Conservation (phyloP, 306 rosid genomes). For the Trifolium pratense region DNA sequence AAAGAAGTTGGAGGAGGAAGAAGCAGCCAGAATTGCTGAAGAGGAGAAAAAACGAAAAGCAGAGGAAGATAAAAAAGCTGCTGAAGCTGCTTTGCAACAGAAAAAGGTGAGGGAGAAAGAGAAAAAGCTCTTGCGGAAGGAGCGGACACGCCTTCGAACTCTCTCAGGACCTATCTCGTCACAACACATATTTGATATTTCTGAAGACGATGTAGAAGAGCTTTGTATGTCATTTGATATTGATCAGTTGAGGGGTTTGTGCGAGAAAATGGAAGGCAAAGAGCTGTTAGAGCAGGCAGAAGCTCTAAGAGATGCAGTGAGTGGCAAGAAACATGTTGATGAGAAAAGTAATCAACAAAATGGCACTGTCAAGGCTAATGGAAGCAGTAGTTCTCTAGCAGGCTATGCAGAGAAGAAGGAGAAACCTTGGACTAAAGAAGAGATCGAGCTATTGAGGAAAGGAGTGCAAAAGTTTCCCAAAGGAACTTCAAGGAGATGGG, state of each 20-base stretch:
- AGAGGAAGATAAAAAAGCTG: slow-evolving; percentile 81
- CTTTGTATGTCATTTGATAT: slow-evolving; percentile 73
- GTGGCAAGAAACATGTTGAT: slow-evolving; percentile 47
- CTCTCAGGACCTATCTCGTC: slow-evolving; percentile 66
- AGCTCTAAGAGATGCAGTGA: slow-evolving; percentile 61
- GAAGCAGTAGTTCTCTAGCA: slow-evolving; percentile 40
- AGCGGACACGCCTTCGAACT: slow-evolving; percentile 78
- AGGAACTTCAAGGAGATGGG: slow-evolving; percentile 98
- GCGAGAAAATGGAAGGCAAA: slow-evolving; percentile 77
- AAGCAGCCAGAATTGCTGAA: slow-evolving; percentile 81
- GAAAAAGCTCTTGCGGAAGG: slow-evolving; percentile 94
- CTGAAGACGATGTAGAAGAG: slow-evolving; percentile 75
- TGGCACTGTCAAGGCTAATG: slow-evolving; percentile 66
- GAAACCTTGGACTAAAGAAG: slow-evolving; percentile 93
- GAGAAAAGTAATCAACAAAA: slow-evolving; percentile 54
- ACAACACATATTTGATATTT: slow-evolving; percentile 56
- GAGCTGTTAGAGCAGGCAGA: slow-evolving; percentile 57
- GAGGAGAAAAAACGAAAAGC: slow-evolving; percentile 75
- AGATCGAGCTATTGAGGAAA: slow-evolving; percentile 85
- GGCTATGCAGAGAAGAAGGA: slow-evolving; percentile 78
- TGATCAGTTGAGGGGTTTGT: slow-evolving; percentile 68
- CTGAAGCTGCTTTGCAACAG: slow-evolving; percentile 80
- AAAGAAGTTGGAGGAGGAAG: slow-evolving; percentile 90
- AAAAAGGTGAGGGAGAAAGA: slow-evolving; percentile 90
- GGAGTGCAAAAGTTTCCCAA: slow-evolving; percentile 88